A percentile compares a stretch with the other conserved stretches of the same genome.
These are phyloP conservation scores for Dendrostoma leiphaemia DNA, from an alignment of 2,329 filamentous ascomycete genomes.

Conservation along the genomic window DNA sequence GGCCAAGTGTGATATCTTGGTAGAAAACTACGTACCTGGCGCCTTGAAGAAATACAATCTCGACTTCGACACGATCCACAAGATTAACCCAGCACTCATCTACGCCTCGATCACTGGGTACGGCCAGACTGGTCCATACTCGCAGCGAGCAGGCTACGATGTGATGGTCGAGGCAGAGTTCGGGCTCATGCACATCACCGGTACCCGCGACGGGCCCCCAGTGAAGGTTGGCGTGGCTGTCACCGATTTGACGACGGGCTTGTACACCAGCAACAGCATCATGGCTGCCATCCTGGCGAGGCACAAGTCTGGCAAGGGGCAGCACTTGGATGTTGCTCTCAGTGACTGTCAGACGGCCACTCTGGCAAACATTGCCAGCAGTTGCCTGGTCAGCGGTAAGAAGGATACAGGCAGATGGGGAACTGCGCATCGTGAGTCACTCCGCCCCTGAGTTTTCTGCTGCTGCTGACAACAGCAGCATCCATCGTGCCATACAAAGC, in stretches of 20 bases:
- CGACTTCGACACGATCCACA: slow-evolving; percentile 78
- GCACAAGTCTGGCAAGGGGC: slow-evolving; percentile 72
- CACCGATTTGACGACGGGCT: slow-evolving; percentile 89
- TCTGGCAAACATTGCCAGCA: slow-evolving; percentile 92
- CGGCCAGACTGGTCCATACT: slow-evolving; percentile 90
- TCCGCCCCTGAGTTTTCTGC: not conserved
- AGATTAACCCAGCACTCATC: slow-evolving; percentile 82
- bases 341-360: slow-evolving; percentile 96
- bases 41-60: slow-evolving; percentile 86
- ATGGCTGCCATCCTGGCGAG: slow-evolving; percentile 88
- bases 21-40: slow-evolving; percentile 95
- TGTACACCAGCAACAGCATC: slow-evolving; percentile 94
- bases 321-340: slow-evolving; percentile 87
- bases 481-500: slow-evolving; percentile 95
- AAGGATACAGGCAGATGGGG: slow-evolving; percentile 91
- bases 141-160: slow-evolving; percentile 87
- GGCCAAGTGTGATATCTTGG: slow-evolving; percentile 83
- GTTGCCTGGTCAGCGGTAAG: slow-evolving; percentile 82
- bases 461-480: slow-evolving; percentile 46
- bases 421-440: slow-evolving; percentile 80
- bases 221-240: slow-evolving; percentile 98
- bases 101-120: slow-evolving; percentile 98
- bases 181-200: slow-evolving; percentile 98
- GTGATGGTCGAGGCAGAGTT: slow-evolving; percentile 99
- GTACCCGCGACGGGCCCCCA: slow-evolving; percentile 79